Evolutionary conservation across 2,329 filamentous ascomycete genomes (phyloP).

Genomic region (Cryphonectria parasitica): DNA sequence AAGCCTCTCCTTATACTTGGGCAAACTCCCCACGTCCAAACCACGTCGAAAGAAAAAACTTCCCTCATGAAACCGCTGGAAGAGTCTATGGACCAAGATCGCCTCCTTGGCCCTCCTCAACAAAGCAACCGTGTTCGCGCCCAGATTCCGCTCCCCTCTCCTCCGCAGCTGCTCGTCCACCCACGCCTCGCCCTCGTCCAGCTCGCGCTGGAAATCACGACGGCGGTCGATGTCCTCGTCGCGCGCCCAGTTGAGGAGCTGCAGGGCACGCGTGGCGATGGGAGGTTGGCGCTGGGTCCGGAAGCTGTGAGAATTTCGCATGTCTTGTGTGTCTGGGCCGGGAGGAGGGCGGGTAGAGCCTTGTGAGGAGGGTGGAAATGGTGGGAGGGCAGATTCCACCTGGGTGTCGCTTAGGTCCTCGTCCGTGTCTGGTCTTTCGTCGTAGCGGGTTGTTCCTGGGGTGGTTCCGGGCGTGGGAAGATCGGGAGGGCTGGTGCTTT

Average conservation of each 20-base stretch:
- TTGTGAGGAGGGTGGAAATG: neutral
- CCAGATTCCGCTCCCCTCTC: constrained; percentile 33
- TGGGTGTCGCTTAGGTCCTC: neutral
- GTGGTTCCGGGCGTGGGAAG: neutral
- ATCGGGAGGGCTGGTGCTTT: neutral
- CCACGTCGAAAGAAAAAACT: constrained; percentile 37
- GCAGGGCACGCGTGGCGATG: constrained; percentile 38
- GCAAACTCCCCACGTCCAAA: constrained; percentile 30
- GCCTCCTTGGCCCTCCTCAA: constrained; percentile 40
- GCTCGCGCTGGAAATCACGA: constrained; percentile 44
- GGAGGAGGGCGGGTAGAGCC: neutral
- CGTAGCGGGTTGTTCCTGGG: neutral
- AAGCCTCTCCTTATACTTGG: constrained; percentile 37
- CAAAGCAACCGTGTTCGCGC: constrained; percentile 32
- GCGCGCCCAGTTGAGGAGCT: constrained; percentile 49
- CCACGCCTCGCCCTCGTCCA: constrained; percentile 44
- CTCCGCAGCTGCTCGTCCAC: constrained; percentile 40
- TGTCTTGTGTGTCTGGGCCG: neutral
- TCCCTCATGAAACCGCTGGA: constrained; percentile 42
- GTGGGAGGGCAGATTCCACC: neutral
- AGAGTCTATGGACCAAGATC: constrained; percentile 41
- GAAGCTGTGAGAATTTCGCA: constrained; percentile 11
- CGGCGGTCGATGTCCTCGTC: constrained; percentile 52
- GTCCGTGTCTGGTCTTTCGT: neutral
- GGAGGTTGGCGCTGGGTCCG: constrained; percentile 39